These are phyloP conservation scores for Globisporangium solare DNA, from an alignment of 352 stramenopile species.

Conservation along the genomic window DNA sequence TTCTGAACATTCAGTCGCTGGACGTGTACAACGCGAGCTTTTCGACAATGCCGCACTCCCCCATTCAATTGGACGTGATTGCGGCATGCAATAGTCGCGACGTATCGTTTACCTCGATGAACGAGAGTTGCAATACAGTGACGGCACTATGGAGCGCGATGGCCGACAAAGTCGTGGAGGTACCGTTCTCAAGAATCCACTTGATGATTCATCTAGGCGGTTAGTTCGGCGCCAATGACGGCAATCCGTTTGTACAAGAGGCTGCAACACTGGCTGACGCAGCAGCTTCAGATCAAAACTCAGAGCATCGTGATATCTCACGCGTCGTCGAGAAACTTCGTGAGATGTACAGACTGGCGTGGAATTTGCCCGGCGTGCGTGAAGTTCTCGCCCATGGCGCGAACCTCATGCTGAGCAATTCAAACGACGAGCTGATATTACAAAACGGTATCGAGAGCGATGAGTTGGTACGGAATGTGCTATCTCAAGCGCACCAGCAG, in stretches of 20 bases:
- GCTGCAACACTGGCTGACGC: slow-evolving; percentile 19
- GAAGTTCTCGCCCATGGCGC: slow-evolving; percentile 39
- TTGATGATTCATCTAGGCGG: slow-evolving; percentile 50
- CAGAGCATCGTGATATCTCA: neutral
- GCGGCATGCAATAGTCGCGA: slow-evolving; percentile 27
- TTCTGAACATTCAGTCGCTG: slow-evolving; percentile 38
- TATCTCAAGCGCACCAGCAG: slow-evolving; percentile 29
- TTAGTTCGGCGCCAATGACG: slow-evolving; percentile 27
- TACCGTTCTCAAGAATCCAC: slow-evolving; percentile 37
- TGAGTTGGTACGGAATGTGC: slow-evolving; percentile 15
- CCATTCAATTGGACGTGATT: slow-evolving; percentile 33
- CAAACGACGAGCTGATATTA: slow-evolving; percentile 17
- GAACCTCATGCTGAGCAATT: slow-evolving; percentile 42
- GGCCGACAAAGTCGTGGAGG: slow-evolving; percentile 18
- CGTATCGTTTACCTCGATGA: neutral
- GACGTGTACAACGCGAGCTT: slow-evolving; percentile 40
- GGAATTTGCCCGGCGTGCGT: slow-evolving; percentile 48
- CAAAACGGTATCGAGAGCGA: slow-evolving; percentile 18
- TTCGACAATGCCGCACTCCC: slow-evolving; percentile 27
- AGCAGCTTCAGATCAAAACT: neutral
- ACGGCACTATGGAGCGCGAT: slow-evolving; percentile 27
- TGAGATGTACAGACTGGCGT: slow-evolving; percentile 45
- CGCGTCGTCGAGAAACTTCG: slow-evolving; percentile 33
- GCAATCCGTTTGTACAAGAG: slow-evolving; percentile 30
- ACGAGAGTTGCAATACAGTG: neutral